phyloP scores from a whole-genome alignment of 75 land plant species.

The Adiantum capillusveneris region DNA sequence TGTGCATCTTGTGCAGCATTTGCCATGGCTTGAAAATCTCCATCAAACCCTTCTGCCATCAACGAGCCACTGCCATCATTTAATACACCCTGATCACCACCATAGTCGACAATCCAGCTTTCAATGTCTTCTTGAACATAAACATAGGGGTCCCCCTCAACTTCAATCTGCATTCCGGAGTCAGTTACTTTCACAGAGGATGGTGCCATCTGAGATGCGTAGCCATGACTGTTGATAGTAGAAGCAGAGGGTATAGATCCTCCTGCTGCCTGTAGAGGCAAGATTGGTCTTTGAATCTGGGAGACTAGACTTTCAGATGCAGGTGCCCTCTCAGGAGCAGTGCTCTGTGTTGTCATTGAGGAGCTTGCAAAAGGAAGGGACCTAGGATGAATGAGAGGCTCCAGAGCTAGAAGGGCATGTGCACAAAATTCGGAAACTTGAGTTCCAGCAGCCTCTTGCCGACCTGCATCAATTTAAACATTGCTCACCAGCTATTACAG shows the following conservation, averaged over 20 bases:
- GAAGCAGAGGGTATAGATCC: slow-evolving; percentile 7
- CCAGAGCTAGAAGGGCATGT: slow-evolving; percentile 71
- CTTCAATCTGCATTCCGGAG: not conserved
- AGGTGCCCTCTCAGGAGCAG: slow-evolving; percentile 13
- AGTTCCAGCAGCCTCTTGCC: slow-evolving; percentile 57
- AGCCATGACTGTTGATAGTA: slow-evolving; percentile 5
- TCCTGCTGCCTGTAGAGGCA: slow-evolving; percentile 12
- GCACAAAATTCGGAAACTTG: slow-evolving; percentile 69
- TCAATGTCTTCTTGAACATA: slow-evolving; percentile 8
- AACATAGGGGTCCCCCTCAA: slow-evolving; percentile 2
- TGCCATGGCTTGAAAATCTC: slow-evolving; percentile 2
- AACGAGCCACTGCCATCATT: not conserved
- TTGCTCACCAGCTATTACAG: too few species aligned
- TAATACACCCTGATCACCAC: slow-evolving; percentile 1
- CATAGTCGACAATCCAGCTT: slow-evolving; percentile 8
- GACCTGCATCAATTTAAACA: slow-evolving; percentile 62
- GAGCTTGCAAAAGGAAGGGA: slow-evolving; percentile 44
- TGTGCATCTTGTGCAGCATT: not conserved
- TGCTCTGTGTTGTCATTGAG: slow-evolving; percentile 14
- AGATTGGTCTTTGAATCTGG: slow-evolving; percentile 21
- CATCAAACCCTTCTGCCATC: slow-evolving; percentile 1
- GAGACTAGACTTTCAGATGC: slow-evolving; percentile 11
- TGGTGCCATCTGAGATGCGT: not conserved
- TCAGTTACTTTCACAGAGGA: slow-evolving; percentile 7
- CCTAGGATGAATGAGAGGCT: slow-evolving; percentile 83